Conservation (phyloP, 306 rosid genomes). For the Malus asiatica region DNA sequence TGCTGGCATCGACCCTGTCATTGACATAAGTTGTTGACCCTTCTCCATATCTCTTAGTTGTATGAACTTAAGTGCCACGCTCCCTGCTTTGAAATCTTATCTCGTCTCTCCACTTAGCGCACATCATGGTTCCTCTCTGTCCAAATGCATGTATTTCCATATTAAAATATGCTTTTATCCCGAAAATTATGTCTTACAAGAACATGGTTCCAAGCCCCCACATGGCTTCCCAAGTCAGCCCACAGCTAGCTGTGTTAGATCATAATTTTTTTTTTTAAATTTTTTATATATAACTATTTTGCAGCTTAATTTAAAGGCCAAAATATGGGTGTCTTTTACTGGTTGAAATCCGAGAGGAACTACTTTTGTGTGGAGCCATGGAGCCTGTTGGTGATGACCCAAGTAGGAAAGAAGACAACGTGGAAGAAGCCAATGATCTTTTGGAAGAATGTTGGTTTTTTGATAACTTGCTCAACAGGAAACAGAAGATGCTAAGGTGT, state of each 20-base stretch:
- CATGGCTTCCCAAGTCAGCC: conserved; percentile 39
- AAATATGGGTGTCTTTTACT: background rate
- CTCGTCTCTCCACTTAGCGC: background rate
- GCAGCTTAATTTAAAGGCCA: background rate
- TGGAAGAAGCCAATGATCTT: conserved; percentile 51
- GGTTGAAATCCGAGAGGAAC: background rate
- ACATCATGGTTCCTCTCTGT: conserved; percentile 13
- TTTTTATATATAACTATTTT: background rate
- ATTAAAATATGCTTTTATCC: conserved; percentile 17
- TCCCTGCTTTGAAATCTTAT: conserved; percentile 8
- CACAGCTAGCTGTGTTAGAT: conserved; percentile 9
- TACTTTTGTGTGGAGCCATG: conserved; percentile 32
- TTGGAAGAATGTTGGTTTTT: conserved; percentile 82
- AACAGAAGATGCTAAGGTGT: conserved; percentile 47
- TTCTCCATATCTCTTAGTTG: conserved; percentile 21
- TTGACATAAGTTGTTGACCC: conserved; percentile 17
- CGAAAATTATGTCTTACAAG: background rate
- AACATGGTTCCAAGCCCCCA: conserved; percentile 46
- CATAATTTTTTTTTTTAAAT: conserved; percentile 9
- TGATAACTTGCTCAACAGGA: conserved; percentile 45
- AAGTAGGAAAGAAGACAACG: conserved; percentile 24
- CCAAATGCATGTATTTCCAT: background rate
- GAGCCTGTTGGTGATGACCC: conserved; percentile 17
- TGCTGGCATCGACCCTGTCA: conserved; percentile 50
- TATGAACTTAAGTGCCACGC: conserved; percentile 19